phyloP scores from a whole-genome alignment of 2,329 filamentous ascomycete species.

The Hypoxylon sp. region DNA sequence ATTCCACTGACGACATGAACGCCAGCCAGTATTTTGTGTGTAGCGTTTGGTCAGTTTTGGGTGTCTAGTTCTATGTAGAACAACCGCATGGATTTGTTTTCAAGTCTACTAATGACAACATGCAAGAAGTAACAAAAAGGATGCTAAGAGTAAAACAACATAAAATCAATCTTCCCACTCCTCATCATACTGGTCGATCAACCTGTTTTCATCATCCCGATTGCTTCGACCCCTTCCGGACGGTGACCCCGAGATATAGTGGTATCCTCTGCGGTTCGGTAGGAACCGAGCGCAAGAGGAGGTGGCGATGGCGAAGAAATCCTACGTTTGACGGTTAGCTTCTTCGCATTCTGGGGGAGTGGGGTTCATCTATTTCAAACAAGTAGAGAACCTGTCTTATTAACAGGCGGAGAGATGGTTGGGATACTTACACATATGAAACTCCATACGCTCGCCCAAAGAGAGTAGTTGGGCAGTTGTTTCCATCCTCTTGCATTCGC shows the following conservation, averaged over 20 bases:
- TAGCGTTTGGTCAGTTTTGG: conserved; percentile 7
- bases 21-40: conserved; percentile 15
- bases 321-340: conserved; percentile 58
- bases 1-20: conserved; percentile 17
- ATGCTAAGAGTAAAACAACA: conserved; percentile 8
- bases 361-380: conserved; percentile 36
- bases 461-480: conserved; percentile 92
- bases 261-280: conserved; percentile 77
- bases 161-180: conserved; percentile 86
- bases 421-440: conserved; percentile 80
- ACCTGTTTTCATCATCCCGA: conserved; percentile 87
- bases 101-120: conserved; percentile 42
- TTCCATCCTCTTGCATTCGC: conserved; percentile 95
- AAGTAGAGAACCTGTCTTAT: conserved; percentile 43
- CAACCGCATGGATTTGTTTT: conserved; percentile 9
- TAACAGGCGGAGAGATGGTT: conserved; percentile 33
- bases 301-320: conserved; percentile 76
- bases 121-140: conserved; percentile 21
- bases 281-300: conserved; percentile 78
- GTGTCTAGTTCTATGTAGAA: conserved; percentile 32
- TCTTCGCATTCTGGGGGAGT: conserved; percentile 15
- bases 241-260: conserved; percentile 70
- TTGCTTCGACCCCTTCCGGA: conserved; percentile 62
- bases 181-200: conserved; percentile 97
- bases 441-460: conserved; percentile 90